Conservation (phyloP, 768 basidiomycete genomes). For the Leccinum variicolor region DNA sequence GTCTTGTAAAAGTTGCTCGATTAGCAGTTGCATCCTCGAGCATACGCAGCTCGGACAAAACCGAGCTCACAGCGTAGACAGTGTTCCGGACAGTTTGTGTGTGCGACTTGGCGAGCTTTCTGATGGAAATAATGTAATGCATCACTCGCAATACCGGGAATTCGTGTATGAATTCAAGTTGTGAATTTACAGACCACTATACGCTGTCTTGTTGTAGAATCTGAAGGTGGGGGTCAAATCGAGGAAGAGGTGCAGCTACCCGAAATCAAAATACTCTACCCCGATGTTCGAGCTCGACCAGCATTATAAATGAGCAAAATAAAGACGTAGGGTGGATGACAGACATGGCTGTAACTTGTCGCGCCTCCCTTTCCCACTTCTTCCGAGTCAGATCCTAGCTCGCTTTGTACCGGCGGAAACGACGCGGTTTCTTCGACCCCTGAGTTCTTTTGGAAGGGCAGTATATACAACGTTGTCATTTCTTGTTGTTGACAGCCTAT, state of each 20-base stretch:
- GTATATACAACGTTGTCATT: constrained; percentile 93
- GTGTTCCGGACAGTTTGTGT: constrained; percentile 86
- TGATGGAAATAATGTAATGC: constrained; percentile 76
- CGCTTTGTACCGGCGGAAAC: constrained; percentile 40
- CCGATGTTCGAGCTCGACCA: too few relatives aligned
- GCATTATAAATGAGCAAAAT: too few relatives aligned
- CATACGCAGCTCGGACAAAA: constrained; percentile 92
- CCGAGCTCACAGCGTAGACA: constrained; percentile 94
- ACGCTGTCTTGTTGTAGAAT: constrained; percentile 91
- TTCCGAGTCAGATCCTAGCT: too few relatives aligned
- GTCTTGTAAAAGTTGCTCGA: constrained; percentile 96
- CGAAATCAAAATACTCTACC: too few relatives aligned
- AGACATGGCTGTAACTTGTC: too few relatives aligned
- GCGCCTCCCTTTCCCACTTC: too few relatives aligned
- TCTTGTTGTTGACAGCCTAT: too few relatives aligned
- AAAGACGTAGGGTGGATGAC: too few relatives aligned
- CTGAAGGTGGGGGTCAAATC: constrained; percentile 45
- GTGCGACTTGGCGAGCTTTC: constrained; percentile 84
- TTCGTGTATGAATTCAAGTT: constrained; percentile 98
- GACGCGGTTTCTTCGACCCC: constrained; percentile 79
- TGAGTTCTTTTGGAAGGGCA: constrained; percentile 78
- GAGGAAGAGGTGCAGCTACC: not conserved
- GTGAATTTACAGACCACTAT: constrained; percentile 93
- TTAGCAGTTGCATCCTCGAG: constrained; percentile 98
- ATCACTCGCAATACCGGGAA: constrained; percentile 82